Evolutionary conservation across 2,329 filamentous ascomycete species (phyloP), one percentile per base, ranked within the genome.

Genomic region (Neodidymelliopsis sp.): DNA sequence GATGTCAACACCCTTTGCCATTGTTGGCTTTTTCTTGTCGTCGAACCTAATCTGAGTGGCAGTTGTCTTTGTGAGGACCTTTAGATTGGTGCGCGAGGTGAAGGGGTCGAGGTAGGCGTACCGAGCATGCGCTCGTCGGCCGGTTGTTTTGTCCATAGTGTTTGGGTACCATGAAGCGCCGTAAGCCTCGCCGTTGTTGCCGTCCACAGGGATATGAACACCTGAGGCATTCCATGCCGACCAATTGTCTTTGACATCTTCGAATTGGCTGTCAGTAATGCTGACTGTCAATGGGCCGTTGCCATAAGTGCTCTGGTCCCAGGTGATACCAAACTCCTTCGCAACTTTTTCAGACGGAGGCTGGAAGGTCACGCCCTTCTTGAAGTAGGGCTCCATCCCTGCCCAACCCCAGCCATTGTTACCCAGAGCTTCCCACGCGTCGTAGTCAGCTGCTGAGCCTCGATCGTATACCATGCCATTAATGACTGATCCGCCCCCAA

Each of bases 371-470:
- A 40, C 48, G 15, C 31, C 49, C 29, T 61, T 63, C 42, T 59
- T 63, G 54, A 75, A 73, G 55, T 73, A 74, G 8, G 64, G 67
- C 12, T 66, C 43, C 7, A 80, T 53, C 10, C 72, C 72, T 34
- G 80, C 69, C 77, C 79, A 85, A 1, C 75, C 74, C 83, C 84
- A 86, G 0, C 81, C 83, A 1, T 64, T 43, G 56, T 84, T 85
- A 1, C 83, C 83, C 7, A 86, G 62, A 25, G 74, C 66, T 36
- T 76, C 77, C 83, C 83, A 86, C 4, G 75, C 75, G 63, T 85
- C 78, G 49, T 73, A 73, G 36, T 71, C 69, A 7, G 49, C 65
- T 18, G 57, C 54, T 8, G 57, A 53, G 15, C 62, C 70, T 7
- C 70, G 54, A 31, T 67, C 66, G 44, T 66, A 71, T 19, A 63